Evolutionary conservation across 495 filamentous ascomycete genomes (phyloP).

Genomic region (Neurospora pannonica): DNA sequence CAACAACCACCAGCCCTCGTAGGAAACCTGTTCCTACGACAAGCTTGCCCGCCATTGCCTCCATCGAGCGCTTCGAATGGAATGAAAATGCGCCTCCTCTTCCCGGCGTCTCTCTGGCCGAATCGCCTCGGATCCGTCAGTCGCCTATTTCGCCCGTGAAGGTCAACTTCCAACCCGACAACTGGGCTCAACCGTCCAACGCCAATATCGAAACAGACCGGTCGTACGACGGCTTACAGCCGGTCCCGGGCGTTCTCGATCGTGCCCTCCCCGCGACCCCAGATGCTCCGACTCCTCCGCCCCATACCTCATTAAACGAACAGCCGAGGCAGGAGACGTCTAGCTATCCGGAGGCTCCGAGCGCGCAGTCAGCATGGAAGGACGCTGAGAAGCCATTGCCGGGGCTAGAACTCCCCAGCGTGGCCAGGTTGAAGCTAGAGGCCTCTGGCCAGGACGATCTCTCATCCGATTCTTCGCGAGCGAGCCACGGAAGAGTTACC

Average conservation of each 20-base stretch:
- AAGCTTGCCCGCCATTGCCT: slow-evolving; percentile 11
- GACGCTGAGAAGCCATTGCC: slow-evolving; percentile 9
- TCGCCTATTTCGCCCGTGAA: slow-evolving; percentile 32
- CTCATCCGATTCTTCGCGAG: neutral
- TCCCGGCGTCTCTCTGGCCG: slow-evolving; percentile 16
- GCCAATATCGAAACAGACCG: slow-evolving; percentile 29
- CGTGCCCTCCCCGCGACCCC: slow-evolving; percentile 27
- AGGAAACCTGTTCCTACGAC: slow-evolving; percentile 32
- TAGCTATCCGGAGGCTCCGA: neutral
- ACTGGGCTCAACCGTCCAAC: slow-evolving; percentile 33
- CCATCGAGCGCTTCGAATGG: slow-evolving; percentile 26
- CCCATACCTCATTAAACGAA: slow-evolving; percentile 25
- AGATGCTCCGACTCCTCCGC: slow-evolving; percentile 27
- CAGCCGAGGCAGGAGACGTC: slow-evolving; percentile 1
- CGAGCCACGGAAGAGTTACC: slow-evolving; percentile 14
- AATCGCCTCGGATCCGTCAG: slow-evolving; percentile 27
- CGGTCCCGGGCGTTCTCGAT: slow-evolving; percentile 9
- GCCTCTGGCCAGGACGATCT: neutral
- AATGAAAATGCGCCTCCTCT: slow-evolving; percentile 22
- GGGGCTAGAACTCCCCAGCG: neutral
- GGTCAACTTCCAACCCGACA: slow-evolving; percentile 32
- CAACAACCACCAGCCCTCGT: slow-evolving; percentile 28
- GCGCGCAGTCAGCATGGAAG: neutral
- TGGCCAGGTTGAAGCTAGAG: slow-evolving; percentile 5
- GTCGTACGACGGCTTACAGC: slow-evolving; percentile 2